Evolutionary conservation across 2,329 filamentous ascomycete species (phyloP).

Genomic region (Trichoderma sp.): DNA sequence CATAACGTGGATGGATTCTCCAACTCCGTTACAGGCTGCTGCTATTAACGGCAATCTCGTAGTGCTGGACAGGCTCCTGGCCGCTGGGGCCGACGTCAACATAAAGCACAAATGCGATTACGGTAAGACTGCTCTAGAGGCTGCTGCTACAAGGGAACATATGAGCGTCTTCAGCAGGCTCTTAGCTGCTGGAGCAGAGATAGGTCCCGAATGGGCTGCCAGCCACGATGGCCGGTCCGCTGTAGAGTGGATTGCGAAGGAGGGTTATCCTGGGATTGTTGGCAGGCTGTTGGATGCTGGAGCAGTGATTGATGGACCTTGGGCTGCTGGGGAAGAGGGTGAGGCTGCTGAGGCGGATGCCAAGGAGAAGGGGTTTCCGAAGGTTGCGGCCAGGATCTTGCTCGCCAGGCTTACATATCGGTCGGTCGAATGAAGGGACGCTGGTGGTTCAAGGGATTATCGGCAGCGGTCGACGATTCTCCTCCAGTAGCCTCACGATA

Average conservation of each 20-base stretch:
- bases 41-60: neutral
- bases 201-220: neutral
- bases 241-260: constrained; percentile 3
- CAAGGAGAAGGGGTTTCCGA: neutral
- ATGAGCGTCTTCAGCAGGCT: constrained; percentile 3
- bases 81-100: neutral
- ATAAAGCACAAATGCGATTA: too few species aligned
- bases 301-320: neutral
- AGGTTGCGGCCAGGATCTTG: neutral
- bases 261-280: constrained; percentile 1
- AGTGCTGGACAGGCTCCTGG: constrained; percentile 1
- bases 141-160: neutral
- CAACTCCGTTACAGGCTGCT: neutral
- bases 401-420: too few species aligned
- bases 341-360: neutral
- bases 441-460: too few species aligned
- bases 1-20: too few species aligned
- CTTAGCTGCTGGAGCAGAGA: neutral
- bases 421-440: too few species aligned
- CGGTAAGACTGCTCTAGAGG: neutral
- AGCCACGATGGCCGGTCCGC: neutral
- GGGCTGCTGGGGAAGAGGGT: neutral
- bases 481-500: too few species aligned
- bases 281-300: neutral
- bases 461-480: too few species aligned